phyloP scores from a whole-genome alignment of 108 stramenopile species.

The Nitzschia sp. region DNA sequence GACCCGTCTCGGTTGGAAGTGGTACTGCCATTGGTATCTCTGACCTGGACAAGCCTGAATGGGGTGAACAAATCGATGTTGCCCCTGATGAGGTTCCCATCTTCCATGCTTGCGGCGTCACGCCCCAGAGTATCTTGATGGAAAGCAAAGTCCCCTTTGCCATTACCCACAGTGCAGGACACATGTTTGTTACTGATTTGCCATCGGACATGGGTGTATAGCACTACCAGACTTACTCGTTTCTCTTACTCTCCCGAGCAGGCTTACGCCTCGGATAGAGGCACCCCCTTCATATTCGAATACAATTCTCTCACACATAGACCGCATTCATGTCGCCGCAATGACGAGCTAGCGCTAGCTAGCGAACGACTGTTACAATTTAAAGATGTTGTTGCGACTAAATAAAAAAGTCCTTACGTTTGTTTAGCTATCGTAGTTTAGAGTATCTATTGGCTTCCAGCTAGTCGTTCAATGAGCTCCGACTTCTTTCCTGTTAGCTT shows the following conservation, averaged over 20 bases:
- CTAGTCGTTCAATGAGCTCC: constrained; percentile 79
- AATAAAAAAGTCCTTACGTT: too few relatives aligned
- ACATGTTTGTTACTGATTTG: constrained; percentile 91
- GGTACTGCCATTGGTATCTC: constrained; percentile 74
- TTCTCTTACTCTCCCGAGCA: not conserved
- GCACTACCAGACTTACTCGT: not conserved
- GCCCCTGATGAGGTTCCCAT: constrained; percentile 80
- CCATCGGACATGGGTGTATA: constrained; percentile 46
- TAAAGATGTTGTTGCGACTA: not conserved
- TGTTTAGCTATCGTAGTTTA: not conserved
- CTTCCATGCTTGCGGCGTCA: constrained; percentile 94
- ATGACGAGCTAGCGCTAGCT: not conserved
- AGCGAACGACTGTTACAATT: not conserved
- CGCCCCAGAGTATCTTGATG: constrained; percentile 85
- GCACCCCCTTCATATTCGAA: not conserved
- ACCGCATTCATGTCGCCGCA: not conserved
- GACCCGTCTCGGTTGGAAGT: constrained; percentile 81
- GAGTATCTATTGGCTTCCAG: not conserved
- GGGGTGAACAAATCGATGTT: constrained; percentile 75
- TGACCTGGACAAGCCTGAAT: constrained; percentile 73
- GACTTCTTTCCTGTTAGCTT: constrained; percentile 88
- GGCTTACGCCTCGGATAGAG: not conserved
- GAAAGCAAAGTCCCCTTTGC: constrained; percentile 63
- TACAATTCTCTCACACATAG: not conserved
- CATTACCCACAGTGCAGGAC: constrained; percentile 90